These are phyloP conservation scores for Cicer bijugum DNA, from an alignment of 306 rosid genomes.

Conservation along the genomic window DNA sequence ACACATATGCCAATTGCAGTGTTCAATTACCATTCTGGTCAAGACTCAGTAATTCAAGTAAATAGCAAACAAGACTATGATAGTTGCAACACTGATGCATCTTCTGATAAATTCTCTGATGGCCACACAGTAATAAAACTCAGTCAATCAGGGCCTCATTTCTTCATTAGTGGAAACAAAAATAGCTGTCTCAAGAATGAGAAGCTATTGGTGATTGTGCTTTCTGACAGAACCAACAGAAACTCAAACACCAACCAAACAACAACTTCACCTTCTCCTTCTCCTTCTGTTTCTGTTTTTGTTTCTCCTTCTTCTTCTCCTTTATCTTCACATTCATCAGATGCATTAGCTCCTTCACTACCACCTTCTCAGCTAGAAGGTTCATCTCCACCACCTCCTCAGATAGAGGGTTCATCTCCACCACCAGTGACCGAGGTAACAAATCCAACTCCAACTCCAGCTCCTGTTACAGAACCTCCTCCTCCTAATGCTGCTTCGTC, in stretches of 20 bases:
- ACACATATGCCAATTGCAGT: conserved; percentile 52
- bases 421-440: conserved; percentile 42
- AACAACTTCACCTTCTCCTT: conserved; percentile 45
- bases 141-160: conserved; percentile 64
- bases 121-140: conserved; percentile 72
- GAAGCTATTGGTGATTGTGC: conserved; percentile 67
- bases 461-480: conserved; percentile 60
- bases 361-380: conserved; percentile 34
- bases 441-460: conserved; percentile 56
- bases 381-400: conserved; percentile 42
- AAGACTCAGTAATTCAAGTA: conserved; percentile 82
- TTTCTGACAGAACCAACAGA: conserved; percentile 68
- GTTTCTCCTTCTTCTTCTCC: conserved; percentile 41
- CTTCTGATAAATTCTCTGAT: conserved; percentile 56
- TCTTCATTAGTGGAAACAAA: conserved; percentile 79
- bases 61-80: conserved; percentile 62
- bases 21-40: conserved; percentile 69
- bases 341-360: conserved; percentile 38
- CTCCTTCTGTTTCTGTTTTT: conserved; percentile 49
- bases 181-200: conserved; percentile 78
- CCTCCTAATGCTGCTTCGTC: conserved; percentile 66
- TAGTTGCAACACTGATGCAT: conserved; percentile 65
- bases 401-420: conserved; percentile 33
- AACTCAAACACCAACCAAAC: conserved; percentile 47
- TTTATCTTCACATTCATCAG: conserved; percentile 50